Evolutionary conservation across 352 stramenopile species (phyloP).

Genomic region (Phytophthora hybrid): DNA sequence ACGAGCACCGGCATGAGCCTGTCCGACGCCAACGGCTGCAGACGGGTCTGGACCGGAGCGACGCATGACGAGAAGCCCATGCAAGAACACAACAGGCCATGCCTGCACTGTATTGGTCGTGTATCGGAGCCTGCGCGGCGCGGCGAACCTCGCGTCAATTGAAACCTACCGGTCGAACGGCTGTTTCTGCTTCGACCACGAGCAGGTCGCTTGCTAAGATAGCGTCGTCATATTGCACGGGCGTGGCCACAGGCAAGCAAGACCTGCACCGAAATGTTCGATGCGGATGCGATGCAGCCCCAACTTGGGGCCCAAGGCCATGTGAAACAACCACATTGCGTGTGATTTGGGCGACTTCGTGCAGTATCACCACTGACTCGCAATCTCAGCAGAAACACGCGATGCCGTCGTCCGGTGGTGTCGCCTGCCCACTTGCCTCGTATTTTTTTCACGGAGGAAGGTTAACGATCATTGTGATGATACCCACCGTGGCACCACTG

Average conservation of each 20-base stretch:
- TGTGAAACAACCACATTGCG: no score
- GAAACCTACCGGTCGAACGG: constrained; percentile 11
- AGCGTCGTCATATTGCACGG: constrained; percentile 23
- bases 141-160: constrained; percentile 12
- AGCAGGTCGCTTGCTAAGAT: constrained; percentile 19
- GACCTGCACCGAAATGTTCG: background rate
- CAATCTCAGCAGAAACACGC: constrained; percentile 27
- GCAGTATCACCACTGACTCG: constrained; percentile 4
- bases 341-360: no score
- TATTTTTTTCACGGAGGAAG: constrained; percentile 1
- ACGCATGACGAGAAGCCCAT: background rate
- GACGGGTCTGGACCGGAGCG: background rate
- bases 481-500: background rate
- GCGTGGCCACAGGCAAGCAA: background rate
- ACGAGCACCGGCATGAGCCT: background rate
- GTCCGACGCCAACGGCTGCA: background rate
- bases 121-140: background rate
- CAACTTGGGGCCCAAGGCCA: background rate
- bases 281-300: background rate
- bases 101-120: background rate
- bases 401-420: constrained; percentile 28
- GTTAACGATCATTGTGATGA: constrained; percentile 5
- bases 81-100: background rate
- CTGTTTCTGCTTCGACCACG: constrained; percentile 30
- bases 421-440: background rate